These are phyloP conservation scores for Globisporangium iwayamae DNA, from an alignment of 352 stramenopile species.

Conservation along the genomic window DNA sequence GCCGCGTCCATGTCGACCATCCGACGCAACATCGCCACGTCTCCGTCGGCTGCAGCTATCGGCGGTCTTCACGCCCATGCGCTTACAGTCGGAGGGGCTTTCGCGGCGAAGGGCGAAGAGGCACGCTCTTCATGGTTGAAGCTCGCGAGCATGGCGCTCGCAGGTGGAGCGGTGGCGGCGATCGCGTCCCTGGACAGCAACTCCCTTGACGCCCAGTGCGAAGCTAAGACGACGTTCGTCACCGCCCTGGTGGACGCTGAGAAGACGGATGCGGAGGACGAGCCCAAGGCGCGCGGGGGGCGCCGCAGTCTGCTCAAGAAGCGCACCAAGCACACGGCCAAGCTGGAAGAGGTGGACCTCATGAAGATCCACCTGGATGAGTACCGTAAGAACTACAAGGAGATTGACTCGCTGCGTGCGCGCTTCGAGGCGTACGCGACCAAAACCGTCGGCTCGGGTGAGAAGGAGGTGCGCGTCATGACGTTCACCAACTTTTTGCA, in stretches of 20 bases:
- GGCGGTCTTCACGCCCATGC: neutral
- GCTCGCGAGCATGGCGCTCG: slow-evolving; percentile 13
- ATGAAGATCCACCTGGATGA: slow-evolving; percentile 69
- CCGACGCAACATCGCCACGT: neutral
- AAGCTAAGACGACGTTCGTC: slow-evolving; percentile 14
- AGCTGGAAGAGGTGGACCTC: slow-evolving; percentile 55
- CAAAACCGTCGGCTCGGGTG: slow-evolving; percentile 28
- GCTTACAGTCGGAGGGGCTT: neutral
- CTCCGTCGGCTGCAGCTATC: neutral
- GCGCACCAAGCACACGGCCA: slow-evolving; percentile 53
- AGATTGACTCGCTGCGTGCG: slow-evolving; percentile 36
- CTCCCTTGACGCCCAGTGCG: slow-evolving; percentile 2
- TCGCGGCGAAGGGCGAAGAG: neutral
- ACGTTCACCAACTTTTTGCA: slow-evolving; percentile 84
- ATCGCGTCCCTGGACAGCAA: neutral
- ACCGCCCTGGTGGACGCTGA: slow-evolving; percentile 13
- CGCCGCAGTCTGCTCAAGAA: slow-evolving; percentile 55
- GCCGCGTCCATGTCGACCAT: slow-evolving; percentile 2
- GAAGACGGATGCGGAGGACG: slow-evolving; percentile 7
- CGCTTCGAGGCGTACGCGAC: slow-evolving; percentile 65
- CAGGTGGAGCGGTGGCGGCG: slow-evolving; percentile 2
- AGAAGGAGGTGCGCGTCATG: slow-evolving; percentile 40
- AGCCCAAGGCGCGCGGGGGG: slow-evolving; percentile 21
- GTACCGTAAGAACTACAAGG: slow-evolving; percentile 40
- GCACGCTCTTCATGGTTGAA: neutral